A percentile compares a stretch with the other conserved stretches of the same genome.
These are phyloP conservation scores for Ganoderma multipileum DNA, from an alignment of 1,284 basidiomycete genomes.

Conservation along the genomic window DNA sequence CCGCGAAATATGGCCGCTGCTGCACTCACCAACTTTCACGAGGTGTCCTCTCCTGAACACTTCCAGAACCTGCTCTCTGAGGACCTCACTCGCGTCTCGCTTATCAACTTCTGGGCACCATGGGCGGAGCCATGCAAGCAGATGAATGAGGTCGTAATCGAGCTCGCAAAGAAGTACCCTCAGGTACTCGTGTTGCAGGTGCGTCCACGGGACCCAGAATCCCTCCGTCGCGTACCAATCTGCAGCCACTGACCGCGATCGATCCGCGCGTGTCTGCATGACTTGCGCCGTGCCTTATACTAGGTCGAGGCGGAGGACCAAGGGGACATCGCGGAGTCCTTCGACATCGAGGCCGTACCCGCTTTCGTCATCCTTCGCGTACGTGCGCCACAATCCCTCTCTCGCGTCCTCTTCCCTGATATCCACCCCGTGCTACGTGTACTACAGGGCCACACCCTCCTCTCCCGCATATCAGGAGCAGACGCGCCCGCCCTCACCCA, in stretches of 20 bases:
- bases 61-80: conserved; percentile 78
- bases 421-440: conserved; percentile 31
- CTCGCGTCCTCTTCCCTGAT: neutral
- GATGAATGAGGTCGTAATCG: conserved; percentile 82
- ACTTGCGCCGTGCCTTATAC: neutral
- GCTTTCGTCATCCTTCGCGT: conserved; percentile 87
- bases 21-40: conserved; percentile 52
- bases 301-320: conserved; percentile 93
- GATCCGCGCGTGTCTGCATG: neutral
- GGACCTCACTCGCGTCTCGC: conserved; percentile 81
- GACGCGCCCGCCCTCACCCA: conserved; percentile 77
- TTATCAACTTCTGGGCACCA: conserved; percentile 93
- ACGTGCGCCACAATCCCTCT: conserved; percentile 7
- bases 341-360: conserved; percentile 93
- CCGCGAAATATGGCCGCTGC: conserved; percentile 24
- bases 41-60: conserved; percentile 69
- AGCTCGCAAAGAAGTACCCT: conserved; percentile 78
- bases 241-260: neutral
- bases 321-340: conserved; percentile 91
- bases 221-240: neutral
- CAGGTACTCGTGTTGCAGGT: conserved; percentile 80
- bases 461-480: conserved; percentile 84
- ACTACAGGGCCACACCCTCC: conserved; percentile 86
- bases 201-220: conserved; percentile 30
- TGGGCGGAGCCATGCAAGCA: conserved; percentile 91